Conservation (phyloP, 768 basidiomycete species). For the Lactarius hengduanensis region DNA sequence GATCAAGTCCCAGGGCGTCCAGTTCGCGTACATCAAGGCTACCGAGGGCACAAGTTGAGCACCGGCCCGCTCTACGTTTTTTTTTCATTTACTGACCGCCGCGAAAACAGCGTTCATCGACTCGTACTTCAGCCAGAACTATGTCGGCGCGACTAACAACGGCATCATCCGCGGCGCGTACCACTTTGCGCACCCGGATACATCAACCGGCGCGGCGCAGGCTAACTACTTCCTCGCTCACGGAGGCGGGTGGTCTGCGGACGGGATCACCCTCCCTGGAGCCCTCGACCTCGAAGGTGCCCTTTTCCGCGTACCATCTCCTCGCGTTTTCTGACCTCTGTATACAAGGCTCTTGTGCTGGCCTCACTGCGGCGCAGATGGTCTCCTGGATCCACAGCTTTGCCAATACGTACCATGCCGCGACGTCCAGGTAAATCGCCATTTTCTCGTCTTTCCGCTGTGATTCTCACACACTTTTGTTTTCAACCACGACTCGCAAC, state of each 20-base stretch:
- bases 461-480: background rate
- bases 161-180: conserved; percentile 59
- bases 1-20: conserved; percentile 50
- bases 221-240: conserved; percentile 57
- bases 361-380: conserved; percentile 51
- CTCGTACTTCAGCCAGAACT: conserved; percentile 49
- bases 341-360: conserved; percentile 29
- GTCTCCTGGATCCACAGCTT: conserved; percentile 62
- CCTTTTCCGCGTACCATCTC: background rate
- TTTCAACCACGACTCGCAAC: conserved; percentile 28
- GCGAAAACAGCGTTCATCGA: conserved; percentile 37
- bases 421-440: conserved; percentile 44
- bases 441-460: too few species aligned
- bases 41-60: conserved; percentile 57
- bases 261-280: conserved; percentile 62
- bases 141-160: conserved; percentile 53
- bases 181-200: conserved; percentile 58
- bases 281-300: conserved; percentile 62
- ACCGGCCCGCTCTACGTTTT: too few species aligned
- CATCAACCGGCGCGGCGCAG: conserved; percentile 54
- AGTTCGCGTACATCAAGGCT: conserved; percentile 65
- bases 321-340: background rate
- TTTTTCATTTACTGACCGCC: conserved; percentile 25
- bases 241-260: conserved; percentile 51
- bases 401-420: conserved; percentile 50